Base-by-base conservation (phyloP, 73 alveolate genomes). In the Paramecium caudatum region DNA sequence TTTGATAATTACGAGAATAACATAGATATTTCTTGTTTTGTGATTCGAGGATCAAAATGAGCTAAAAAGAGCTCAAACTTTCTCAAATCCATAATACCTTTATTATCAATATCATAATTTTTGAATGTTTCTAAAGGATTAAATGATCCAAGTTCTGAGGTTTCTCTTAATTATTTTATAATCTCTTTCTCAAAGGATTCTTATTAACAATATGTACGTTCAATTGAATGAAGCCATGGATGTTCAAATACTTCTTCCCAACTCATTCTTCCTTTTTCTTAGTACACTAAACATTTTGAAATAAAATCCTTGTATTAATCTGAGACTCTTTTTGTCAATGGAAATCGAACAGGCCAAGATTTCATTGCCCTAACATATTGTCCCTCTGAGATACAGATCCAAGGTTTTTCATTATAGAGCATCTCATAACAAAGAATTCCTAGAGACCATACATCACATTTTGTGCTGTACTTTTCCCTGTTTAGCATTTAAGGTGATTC, bases 161-260 rank as follows among this genome's bases (percentile, higher is more conserved):
- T 3, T 5, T 55, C 45, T 27, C 30, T 55, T 27, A 55, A 43
- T 10, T 55, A 43, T 27, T 55, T 43, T 55, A 55, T 27, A 1
- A 55, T 4, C 30, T 23, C 10, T 10, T 17, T 5, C n/a, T 55
- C 80, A 3, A 55, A 10, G 9, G 23, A 55, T 55, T 55, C 41
- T 27, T 19, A 55, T 10, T 12, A 7, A 27, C 23, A 55, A 27
- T 37, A 23, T 9, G 23, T 55, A 10, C 10, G 23, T 43, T 55
- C 23, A 27, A 23, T 23, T 12, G 5, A 23, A 46, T 55, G 30
- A 55, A 65, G 30, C 83, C 47, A 30, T 41, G 68, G 34, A 63
- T 86, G 93, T n/a, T 43, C 68, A 63, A 62, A 86, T 25, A 86
- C 85, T 17, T 86, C 82, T 17, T 86, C 82, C 93, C 93, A 86